These are phyloP conservation scores for Herpetomonas samuelpessoai DNA, from an alignment of 208 protist species.

Conservation along the genomic window DNA sequence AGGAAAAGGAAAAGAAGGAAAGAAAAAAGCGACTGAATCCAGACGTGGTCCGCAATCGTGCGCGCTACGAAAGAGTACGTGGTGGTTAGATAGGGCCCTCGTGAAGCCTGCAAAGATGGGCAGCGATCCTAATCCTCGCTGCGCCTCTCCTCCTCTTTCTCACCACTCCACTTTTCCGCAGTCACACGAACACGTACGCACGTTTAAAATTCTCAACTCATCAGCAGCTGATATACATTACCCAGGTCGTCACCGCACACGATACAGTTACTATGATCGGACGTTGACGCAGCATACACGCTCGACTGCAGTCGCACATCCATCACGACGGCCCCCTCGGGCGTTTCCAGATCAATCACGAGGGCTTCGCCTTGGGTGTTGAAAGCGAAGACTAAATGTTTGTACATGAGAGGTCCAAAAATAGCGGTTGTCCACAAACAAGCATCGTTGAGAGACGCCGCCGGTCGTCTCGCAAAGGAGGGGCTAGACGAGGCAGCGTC, in stretches of 20 bases:
- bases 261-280: constrained; percentile 21
- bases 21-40: too few relatives aligned
- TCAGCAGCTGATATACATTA: constrained; percentile 48
- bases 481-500: constrained; percentile 6
- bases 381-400: constrained; percentile 39
- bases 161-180: too few relatives aligned
- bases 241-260: constrained; percentile 59
- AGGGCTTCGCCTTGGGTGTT: constrained; percentile 31
- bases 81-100: too few relatives aligned
- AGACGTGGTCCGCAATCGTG: too few relatives aligned
- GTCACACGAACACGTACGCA: too few relatives aligned
- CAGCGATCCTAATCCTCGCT: too few relatives aligned
- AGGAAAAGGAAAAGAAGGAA: constrained; percentile 1
- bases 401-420: constrained; percentile 26
- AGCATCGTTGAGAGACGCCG: background rate
- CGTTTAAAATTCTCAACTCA: too few relatives aligned
- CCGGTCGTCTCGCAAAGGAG: background rate
- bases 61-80: too few relatives aligned
- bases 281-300: constrained; percentile 32
- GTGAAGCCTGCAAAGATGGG: too few relatives aligned
- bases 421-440: constrained; percentile 46
- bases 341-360: constrained; percentile 25
- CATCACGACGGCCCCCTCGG: constrained; percentile 26
- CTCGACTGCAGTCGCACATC: constrained; percentile 38
- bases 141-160: too few relatives aligned